Evolutionary conservation across 768 basidiomycete genomes (phyloP).

Genomic region (Rhodotorula diobovata): DNA sequence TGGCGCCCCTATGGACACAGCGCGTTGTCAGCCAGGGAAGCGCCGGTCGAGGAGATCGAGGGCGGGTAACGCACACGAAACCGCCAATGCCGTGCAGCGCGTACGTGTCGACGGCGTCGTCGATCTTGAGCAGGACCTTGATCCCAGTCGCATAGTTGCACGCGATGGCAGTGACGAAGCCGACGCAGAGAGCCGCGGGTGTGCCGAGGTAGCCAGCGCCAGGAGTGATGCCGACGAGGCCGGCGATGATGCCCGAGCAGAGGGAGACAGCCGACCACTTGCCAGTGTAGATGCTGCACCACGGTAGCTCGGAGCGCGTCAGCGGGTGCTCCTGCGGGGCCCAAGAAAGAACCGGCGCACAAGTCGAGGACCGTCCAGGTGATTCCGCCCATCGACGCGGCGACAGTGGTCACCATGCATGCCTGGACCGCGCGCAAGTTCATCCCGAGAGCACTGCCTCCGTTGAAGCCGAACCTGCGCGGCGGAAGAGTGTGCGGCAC

Average conservation of each 20-base stretch:
- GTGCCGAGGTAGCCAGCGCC: constrained; percentile 74
- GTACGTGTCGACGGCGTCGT: constrained; percentile 87
- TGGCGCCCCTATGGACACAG: constrained; percentile 37
- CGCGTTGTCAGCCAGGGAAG: constrained; percentile 44
- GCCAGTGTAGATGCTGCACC: constrained; percentile 32
- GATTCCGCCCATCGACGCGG: constrained; percentile 68
- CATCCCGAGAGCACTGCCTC: constrained; percentile 78
- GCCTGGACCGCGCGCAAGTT: constrained; percentile 81
- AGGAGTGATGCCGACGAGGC: constrained; percentile 55
- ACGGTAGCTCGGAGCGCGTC: neutral
- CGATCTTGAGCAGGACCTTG: constrained; percentile 46
- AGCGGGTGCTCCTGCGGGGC: neutral
- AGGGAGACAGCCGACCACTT: constrained; percentile 88
- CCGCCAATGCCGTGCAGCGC: constrained; percentile 86
- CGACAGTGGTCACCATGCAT: constrained; percentile 83
- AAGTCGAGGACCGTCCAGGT: constrained; percentile 53
- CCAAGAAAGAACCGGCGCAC: neutral
- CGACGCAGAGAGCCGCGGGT: constrained; percentile 72
- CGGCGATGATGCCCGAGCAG: constrained; percentile 87
- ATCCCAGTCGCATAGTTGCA: constrained; percentile 73
- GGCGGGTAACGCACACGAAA: constrained; percentile 55
- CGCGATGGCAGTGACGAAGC: constrained; percentile 63
- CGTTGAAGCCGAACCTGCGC: constrained; percentile 59
- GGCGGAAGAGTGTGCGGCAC: no score
- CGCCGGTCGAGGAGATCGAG: no score